Evolutionary conservation across 1,139 yeast genomes (phyloP), one percentile per base, ranked within the genome.

Genomic region (Arxiozyma slooffiae): DNA sequence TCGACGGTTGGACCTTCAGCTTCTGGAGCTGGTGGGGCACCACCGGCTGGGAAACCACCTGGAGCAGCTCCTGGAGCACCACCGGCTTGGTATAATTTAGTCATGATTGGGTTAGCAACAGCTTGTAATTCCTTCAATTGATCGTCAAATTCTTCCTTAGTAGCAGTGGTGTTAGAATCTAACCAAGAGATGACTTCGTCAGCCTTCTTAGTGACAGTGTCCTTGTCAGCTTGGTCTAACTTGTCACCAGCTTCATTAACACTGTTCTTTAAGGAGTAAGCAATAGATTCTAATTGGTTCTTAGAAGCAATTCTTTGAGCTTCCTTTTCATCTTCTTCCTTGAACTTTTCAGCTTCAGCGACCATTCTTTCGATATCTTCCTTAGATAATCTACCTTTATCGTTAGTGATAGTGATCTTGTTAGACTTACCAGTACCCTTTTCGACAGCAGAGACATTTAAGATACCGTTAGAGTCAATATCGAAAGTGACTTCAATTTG

Each of bases 351-450:
- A 59, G 90, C 90, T 76, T 88, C 96, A 65, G 86, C 78, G 61
- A 88, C 96, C 96, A 88, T 88, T 73, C 90, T 83, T 74, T 87
- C 96, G 59, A 87, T 87, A 62, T 87, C 96, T 69, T 87, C 96
- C 81, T 86, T 85, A 61, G 95, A 82, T 68, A 88, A 81, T 79
- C 96, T 86, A 71, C 96, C 96, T 81, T 88, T 88, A 76, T 88
- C 96, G 79, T 88, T 88, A 73, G 88, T 82, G 69, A 83, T 83
- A 70, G 89, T 82, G 66, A 83, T 83, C 79, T 83, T 81, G 75
- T 79, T 80, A 60, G 85, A 74, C 78, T 83, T 83, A 72, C 88
- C 86, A 58, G 86, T 81, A 72, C 83, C 95, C 83, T 87, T 87
- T 76, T 87, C 96, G 64, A 86, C 84, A 58, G 96, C 96, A 68